Conservation (phyloP, 2,329 filamentous ascomycete species). For the Clonostachys rhizophaga region DNA sequence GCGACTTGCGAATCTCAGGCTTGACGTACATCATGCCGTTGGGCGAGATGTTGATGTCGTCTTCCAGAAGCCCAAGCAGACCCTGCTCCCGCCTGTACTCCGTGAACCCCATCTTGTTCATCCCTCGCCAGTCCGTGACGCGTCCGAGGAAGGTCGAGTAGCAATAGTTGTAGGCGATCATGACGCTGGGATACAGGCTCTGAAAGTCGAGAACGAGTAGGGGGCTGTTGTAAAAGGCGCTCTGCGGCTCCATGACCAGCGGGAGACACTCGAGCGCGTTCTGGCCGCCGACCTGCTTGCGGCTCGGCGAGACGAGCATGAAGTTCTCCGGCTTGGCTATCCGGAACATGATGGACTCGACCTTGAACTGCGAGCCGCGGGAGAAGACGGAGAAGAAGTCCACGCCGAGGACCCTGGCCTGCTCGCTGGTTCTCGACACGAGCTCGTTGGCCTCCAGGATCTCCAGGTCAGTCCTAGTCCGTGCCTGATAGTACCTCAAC, state of each 20-base stretch:
- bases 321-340: slow-evolving; percentile 98
- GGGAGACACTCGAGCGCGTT: slow-evolving; percentile 94
- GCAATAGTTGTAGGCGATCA: slow-evolving; percentile 99
- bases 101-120: slow-evolving; percentile 90
- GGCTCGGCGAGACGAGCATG: slow-evolving; percentile 81
- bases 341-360: slow-evolving; percentile 97
- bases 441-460: slow-evolving; percentile 89
- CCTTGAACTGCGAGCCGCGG: slow-evolving; percentile 94
- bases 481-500: slow-evolving; percentile 70
- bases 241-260: slow-evolving; percentile 95
- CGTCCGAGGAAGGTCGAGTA: slow-evolving; percentile 95
- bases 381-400: slow-evolving; percentile 98
- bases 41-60: slow-evolving; percentile 86
- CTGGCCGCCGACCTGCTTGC: slow-evolving; percentile 87
- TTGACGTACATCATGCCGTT: slow-evolving; percentile 97
- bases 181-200: slow-evolving; percentile 91
- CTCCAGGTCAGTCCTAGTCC: slow-evolving; percentile 80
- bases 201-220: slow-evolving; percentile 93
- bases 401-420: slow-evolving; percentile 85
- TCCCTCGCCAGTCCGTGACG: slow-evolving; percentile 81
- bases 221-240: slow-evolving; percentile 87
- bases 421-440: slow-evolving; percentile 84
- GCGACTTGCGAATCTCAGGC: slow-evolving; percentile 77
- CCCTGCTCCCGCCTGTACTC: slow-evolving; percentile 76
- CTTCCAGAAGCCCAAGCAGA: slow-evolving; percentile 71